Evolutionary conservation across 2,329 filamentous ascomycete species (phyloP).

Genomic region (Diaporthe velutina): DNA sequence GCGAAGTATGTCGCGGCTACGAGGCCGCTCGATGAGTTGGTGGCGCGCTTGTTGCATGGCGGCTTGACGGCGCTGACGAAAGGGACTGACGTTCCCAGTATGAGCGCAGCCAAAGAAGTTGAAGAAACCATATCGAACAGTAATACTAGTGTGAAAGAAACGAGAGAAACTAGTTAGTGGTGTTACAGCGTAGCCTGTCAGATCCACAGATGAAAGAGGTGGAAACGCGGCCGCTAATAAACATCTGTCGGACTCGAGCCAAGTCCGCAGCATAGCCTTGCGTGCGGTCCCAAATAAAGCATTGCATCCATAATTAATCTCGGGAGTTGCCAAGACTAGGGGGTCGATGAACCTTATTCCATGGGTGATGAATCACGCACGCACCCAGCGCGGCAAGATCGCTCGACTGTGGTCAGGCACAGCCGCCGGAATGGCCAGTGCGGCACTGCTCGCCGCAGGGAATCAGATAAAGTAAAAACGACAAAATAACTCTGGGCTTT

Average conservation of each 20-base stretch:
- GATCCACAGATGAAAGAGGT: not conserved
- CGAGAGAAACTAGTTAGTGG: slow-evolving; percentile 23
- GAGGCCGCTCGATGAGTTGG: not conserved
- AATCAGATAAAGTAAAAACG: not conserved
- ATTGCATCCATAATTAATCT: slow-evolving; percentile 26
- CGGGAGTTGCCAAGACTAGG: slow-evolving; percentile 4
- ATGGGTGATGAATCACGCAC: slow-evolving; percentile 27
- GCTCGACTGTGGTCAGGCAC: not conserved
- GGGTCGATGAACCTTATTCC: slow-evolving; percentile 16
- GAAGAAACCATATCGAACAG: not conserved
- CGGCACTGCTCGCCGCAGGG: not conserved
- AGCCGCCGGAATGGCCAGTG: slow-evolving; percentile 19
- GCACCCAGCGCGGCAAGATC: slow-evolving; percentile 4
- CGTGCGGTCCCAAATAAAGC: slow-evolving; percentile 10
- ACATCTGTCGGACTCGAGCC: not conserved
- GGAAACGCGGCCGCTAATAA: slow-evolving; percentile 5
- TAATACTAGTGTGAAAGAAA: slow-evolving; percentile 9
- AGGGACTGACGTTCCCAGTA: slow-evolving; percentile 6
- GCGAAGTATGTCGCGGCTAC: slow-evolving; percentile 39
- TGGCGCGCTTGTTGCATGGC: not conserved
- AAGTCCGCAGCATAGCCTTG: slow-evolving; percentile 2
- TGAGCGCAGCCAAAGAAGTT: slow-evolving; percentile 11
- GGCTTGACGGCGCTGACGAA: not conserved
- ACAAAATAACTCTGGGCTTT: slow-evolving; percentile 2
- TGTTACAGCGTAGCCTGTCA: not conserved